These are phyloP conservation scores for Catharanthus roseus DNA, from an alignment of 257 asterid species.

Conservation along the genomic window DNA sequence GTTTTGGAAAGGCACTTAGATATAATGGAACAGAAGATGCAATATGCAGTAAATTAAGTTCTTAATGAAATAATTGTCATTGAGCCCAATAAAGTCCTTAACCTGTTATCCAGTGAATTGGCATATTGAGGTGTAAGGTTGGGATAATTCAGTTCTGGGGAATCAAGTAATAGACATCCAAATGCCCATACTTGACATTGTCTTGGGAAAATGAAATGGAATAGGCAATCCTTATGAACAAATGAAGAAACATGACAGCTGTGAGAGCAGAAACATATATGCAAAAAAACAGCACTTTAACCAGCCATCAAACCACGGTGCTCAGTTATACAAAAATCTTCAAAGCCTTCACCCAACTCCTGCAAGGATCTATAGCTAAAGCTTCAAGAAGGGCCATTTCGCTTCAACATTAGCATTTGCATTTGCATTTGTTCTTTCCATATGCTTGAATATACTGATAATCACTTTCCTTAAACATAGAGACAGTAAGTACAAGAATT, in stretches of 20 bases:
- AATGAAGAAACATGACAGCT: neutral
- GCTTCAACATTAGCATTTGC: conserved; percentile 31
- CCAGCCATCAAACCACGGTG: conserved; percentile 35
- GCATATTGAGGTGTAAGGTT: too few species aligned
- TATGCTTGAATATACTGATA: conserved; percentile 49
- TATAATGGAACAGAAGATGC: neutral
- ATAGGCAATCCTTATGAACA: neutral
- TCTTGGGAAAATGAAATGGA: too few species aligned
- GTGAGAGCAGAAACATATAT: neutral
- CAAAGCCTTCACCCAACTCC: conserved; percentile 63
- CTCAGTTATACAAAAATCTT: conserved; percentile 39
- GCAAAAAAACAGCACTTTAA: conserved; percentile 21
- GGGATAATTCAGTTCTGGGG: too few species aligned
- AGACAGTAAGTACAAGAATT: conserved; percentile 1
- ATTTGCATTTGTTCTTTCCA: conserved; percentile 29
- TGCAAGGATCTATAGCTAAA: conserved; percentile 78
- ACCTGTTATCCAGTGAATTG: neutral
- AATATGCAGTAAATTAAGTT: neutral
- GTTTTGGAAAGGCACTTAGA: too few species aligned
- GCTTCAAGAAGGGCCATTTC: conserved; percentile 77
- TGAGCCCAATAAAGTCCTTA: too few species aligned
- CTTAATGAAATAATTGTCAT: too few species aligned
- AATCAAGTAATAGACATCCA: too few species aligned
- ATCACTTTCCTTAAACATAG: conserved; percentile 69
- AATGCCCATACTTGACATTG: too few species aligned